A percentile compares a stretch with the other conserved stretches of the same genome.
Evolutionary conservation across 768 basidiomycete genomes (phyloP).

Genomic region (Calocybe gangraenosa): DNA sequence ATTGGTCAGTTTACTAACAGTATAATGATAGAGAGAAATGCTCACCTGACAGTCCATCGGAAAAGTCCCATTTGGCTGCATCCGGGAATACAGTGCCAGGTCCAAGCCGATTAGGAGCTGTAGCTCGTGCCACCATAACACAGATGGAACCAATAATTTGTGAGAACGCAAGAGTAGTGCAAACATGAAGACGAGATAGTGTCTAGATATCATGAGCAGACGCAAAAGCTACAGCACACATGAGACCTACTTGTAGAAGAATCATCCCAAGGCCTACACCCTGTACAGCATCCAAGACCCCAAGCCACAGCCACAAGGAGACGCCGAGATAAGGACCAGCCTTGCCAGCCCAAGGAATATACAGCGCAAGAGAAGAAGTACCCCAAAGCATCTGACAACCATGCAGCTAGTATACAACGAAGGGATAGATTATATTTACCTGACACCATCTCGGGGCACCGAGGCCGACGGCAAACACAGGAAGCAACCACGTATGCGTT

Average conservation of each 20-base stretch:
- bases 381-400: slow-evolving; percentile 80
- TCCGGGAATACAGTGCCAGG: slow-evolving; percentile 91
- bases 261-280: slow-evolving; percentile 95
- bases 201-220: slow-evolving; percentile 41
- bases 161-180: slow-evolving; percentile 86
- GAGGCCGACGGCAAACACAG: slow-evolving; percentile 92
- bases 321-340: slow-evolving; percentile 88
- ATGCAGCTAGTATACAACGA: neutral
- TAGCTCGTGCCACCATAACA: slow-evolving; percentile 91
- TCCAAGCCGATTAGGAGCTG: slow-evolving; percentile 85
- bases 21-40: slow-evolving; percentile 5
- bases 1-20: neutral
- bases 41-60: slow-evolving; percentile 56
- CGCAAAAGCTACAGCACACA: slow-evolving; percentile 19
- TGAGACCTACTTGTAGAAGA: slow-evolving; percentile 56
- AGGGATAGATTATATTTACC: slow-evolving; percentile 30
- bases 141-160: slow-evolving; percentile 87
- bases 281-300: slow-evolving; percentile 90
- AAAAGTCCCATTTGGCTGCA: slow-evolving; percentile 86
- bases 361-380: slow-evolving; percentile 87
- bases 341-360: slow-evolving; percentile 88
- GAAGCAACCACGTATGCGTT: slow-evolving; percentile 92
- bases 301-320: slow-evolving; percentile 92
- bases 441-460: slow-evolving; percentile 96
- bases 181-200: slow-evolving; percentile 89